Percentiles rank a stretch among this genome's conserved stretches.
These are phyloP conservation scores for Pseudozyma thailandica DNA, from an alignment of 1,284 basidiomycete genomes.

Conservation along the genomic window DNA sequence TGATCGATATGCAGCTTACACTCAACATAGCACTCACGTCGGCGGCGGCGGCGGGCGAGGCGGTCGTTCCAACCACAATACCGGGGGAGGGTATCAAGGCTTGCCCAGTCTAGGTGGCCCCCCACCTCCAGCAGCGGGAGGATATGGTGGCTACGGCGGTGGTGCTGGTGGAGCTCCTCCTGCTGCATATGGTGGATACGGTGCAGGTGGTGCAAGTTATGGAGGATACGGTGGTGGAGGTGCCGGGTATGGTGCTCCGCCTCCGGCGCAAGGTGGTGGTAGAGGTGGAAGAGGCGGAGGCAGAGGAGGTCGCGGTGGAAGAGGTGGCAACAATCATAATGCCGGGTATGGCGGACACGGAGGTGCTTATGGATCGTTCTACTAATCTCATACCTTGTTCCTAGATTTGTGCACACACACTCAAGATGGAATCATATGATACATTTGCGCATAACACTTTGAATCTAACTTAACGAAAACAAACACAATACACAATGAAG, in stretches of 20 bases:
- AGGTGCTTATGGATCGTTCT: constrained; percentile 29
- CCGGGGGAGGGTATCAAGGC: constrained; percentile 32
- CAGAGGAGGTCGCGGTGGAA: constrained; percentile 10
- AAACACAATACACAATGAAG: too few relatives aligned
- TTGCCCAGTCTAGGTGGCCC: constrained; percentile 31
- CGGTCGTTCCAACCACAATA: too few relatives aligned
- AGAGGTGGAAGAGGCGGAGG: constrained; percentile 17
- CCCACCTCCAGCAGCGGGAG: constrained; percentile 7
- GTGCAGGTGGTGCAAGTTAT: constrained; percentile 8
- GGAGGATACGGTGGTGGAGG: constrained; percentile 23
- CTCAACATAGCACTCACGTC: constrained; percentile 9
- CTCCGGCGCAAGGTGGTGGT: not conserved
- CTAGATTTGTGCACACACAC: not conserved
- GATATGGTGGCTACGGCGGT: constrained; percentile 43
- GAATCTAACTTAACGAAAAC: too few relatives aligned
- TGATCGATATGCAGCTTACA: constrained; percentile 38
- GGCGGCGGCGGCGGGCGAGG: constrained; percentile 11
- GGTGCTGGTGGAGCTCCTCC: not conserved
- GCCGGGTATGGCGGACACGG: constrained; percentile 10
- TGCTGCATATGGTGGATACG: constrained; percentile 35
- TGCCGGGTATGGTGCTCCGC: constrained; percentile 27
- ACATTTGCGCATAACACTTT: too few relatives aligned
- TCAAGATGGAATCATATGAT: too few relatives aligned
- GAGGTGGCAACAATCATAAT: constrained; percentile 12
- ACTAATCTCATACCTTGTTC: constrained; percentile 6